Percentiles rank a stretch among this genome's conserved stretches.
Evolutionary conservation across 2,329 filamentous ascomycete species (phyloP).

Genomic region (Claviceps sp.): DNA sequence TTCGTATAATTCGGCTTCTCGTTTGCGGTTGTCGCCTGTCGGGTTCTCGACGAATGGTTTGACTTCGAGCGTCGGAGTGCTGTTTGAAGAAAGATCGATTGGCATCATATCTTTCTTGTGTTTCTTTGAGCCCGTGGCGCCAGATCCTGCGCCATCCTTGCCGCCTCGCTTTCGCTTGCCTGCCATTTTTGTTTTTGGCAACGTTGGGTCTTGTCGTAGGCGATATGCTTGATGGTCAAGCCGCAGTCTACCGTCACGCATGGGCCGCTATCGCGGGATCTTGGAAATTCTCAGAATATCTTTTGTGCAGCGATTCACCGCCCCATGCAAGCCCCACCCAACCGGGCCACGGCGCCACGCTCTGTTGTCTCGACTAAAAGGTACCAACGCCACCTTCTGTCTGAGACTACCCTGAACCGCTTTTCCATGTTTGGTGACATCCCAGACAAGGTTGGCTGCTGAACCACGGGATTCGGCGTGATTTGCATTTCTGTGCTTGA

Average conservation of each 20-base stretch:
- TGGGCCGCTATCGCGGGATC: neutral
- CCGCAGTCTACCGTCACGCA: neutral
- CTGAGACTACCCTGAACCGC: neutral
- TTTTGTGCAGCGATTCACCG: slow-evolving; percentile 4
- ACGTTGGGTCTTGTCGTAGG: neutral
- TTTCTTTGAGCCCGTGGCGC: slow-evolving; percentile 14
- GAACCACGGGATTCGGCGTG: too few relatives aligned
- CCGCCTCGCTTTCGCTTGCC: slow-evolving; percentile 22
- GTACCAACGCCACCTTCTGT: neutral
- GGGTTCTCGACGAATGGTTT: slow-evolving; percentile 37
- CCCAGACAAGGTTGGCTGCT: too few relatives aligned
- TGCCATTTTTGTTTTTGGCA: slow-evolving; percentile 13
- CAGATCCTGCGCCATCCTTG: slow-evolving; percentile 17
- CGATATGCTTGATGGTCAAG: neutral
- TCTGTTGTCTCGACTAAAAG: neutral
- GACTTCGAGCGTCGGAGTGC: slow-evolving; percentile 20
- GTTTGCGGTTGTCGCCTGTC: slow-evolving; percentile 38
- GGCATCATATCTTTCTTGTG: slow-evolving; percentile 17
- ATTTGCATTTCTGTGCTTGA: too few relatives aligned
- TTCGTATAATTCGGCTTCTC: slow-evolving; percentile 48
- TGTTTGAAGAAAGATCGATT: slow-evolving; percentile 8
- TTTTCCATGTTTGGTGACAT: neutral
- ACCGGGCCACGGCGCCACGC: too few relatives aligned
- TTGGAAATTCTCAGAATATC: slow-evolving; percentile 2
- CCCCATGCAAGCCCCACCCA: slow-evolving; percentile 1